Evolutionary conservation across 768 basidiomycete species (phyloP).

Genomic region (Lanmaoa pseudosensibilis): DNA sequence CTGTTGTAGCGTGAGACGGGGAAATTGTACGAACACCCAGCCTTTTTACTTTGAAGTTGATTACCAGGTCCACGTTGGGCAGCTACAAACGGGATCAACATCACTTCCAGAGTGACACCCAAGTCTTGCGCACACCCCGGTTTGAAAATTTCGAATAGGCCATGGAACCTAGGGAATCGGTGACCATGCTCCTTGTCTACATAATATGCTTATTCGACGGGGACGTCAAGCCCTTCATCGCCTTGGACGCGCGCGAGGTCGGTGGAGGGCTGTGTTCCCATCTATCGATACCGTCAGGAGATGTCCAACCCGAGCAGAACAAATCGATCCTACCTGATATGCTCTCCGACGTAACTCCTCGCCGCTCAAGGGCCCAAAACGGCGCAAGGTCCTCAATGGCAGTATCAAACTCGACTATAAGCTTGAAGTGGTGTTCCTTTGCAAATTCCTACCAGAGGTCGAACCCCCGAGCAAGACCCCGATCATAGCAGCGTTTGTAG

Average conservation of each 20-base stretch:
- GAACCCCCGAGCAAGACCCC: too few species aligned
- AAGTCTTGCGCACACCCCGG: constrained; percentile 44
- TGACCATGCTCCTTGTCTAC: constrained; percentile 71
- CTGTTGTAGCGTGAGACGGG: constrained; percentile 60
- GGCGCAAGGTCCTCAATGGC: constrained; percentile 86
- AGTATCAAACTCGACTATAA: too few species aligned
- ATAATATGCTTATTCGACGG: constrained; percentile 52
- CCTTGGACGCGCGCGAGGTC: constrained; percentile 78
- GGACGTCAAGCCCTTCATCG: constrained; percentile 60
- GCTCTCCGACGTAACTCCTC: constrained; percentile 69
- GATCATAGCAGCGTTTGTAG: too few species aligned
- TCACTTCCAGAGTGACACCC: not conserved
- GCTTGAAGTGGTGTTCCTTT: too few species aligned
- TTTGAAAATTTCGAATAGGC: constrained; percentile 72
- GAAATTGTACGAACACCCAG: constrained; percentile 78
- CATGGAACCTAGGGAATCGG: constrained; percentile 72
- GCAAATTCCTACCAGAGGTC: too few species aligned
- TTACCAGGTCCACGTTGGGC: constrained; percentile 91
- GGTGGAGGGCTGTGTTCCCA: constrained; percentile 71
- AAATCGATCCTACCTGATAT: constrained; percentile 42
- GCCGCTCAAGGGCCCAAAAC: constrained; percentile 73
- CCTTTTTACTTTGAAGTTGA: constrained; percentile 95
- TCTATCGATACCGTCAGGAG: constrained; percentile 40
- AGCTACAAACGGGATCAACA: constrained; percentile 44
- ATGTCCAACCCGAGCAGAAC: too few species aligned